Evolutionary conservation across 495 filamentous ascomycete species (phyloP).

Genomic region (Penicillium taxi): DNA sequence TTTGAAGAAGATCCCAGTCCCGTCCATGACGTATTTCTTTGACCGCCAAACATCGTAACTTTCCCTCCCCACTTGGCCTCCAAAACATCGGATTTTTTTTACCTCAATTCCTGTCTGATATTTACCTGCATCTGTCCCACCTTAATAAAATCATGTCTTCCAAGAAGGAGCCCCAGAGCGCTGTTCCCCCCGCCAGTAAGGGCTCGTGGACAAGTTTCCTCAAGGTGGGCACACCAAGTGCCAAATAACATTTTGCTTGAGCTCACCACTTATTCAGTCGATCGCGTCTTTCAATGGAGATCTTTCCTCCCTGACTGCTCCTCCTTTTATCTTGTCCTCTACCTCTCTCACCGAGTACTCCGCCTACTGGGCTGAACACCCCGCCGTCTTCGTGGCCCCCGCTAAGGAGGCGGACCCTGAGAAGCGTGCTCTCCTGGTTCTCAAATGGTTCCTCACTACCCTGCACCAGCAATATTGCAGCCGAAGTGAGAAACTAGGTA

Average conservation of each 20-base stretch:
- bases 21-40: constrained; percentile 21
- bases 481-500: constrained; percentile 81
- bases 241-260: neutral
- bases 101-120: neutral
- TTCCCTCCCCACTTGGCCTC: constrained; percentile 3
- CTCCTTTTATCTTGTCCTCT: constrained; percentile 88
- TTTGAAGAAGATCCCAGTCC: no score
- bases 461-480: constrained; percentile 91
- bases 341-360: constrained; percentile 92
- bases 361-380: constrained; percentile 95
- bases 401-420: constrained; percentile 71
- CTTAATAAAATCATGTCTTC: constrained; percentile 20
- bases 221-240: constrained; percentile 32
- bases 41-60: constrained; percentile 15
- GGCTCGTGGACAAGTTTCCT: constrained; percentile 50
- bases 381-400: constrained; percentile 76
- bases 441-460: constrained; percentile 97
- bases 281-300: constrained; percentile 97
- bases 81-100: neutral
- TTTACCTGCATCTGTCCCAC: neutral
- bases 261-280: constrained; percentile 46
- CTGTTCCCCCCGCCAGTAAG: constrained; percentile 34
- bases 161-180: constrained; percentile 28
- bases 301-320: constrained; percentile 85
- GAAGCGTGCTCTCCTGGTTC: constrained; percentile 76